Base-by-base conservation (phyloP, 208 protist genomes). In the Leishmania major region DNA sequence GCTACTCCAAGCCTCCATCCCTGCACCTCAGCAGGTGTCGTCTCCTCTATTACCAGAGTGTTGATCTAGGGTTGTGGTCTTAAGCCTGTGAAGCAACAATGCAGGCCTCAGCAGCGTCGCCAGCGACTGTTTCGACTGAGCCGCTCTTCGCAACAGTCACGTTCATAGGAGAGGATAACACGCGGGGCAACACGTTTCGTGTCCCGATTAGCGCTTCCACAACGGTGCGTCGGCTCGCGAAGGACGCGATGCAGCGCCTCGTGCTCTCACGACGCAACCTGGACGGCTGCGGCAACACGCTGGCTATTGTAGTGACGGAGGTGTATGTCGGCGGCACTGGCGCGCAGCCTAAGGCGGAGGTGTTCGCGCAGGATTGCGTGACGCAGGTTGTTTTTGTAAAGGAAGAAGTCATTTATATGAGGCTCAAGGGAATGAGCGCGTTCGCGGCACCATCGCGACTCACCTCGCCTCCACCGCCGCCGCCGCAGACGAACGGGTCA, bases 121-220 rank as follows among this genome's bases (percentile, higher is more conserved):
- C 74, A n/a, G 59, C 40, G n/a, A 35, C 55, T 28, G 55, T 59
- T 70, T n/a, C 57, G 22, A 45, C 77, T 0, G 90, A 88, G 62
- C 92, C 92, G 51, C 88, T 89, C 84, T 97, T 97, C 62, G 94
- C 94, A 13, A 97, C 93, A 3, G 94, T 97, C 53, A 92, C 87
- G 7, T 90, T 97, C 60, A 57, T 94, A 10, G 69, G 86, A 25
- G 84, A 87, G 53, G 85, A 94, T 64, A 84, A 75, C 62, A 72
- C 75, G 28, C 79, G 60, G 17, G 84, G 80, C 31, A 84, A 67
- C 77, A 94, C 92, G 15, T 91, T 96, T 67, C 91, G 94, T 45
- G 94, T 97, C 11, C 94, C 94, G 6, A 91, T 97, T 37, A 83
- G 43, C n/a, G 69, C 85, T 49, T 81, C 89, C 62, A 95, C 92